A percentile compares a stretch with the other conserved stretches of the same genome.
These are phyloP conservation scores for Pugionium cornutum DNA, from an alignment of 345 rosid species.

Conservation along the genomic window DNA sequence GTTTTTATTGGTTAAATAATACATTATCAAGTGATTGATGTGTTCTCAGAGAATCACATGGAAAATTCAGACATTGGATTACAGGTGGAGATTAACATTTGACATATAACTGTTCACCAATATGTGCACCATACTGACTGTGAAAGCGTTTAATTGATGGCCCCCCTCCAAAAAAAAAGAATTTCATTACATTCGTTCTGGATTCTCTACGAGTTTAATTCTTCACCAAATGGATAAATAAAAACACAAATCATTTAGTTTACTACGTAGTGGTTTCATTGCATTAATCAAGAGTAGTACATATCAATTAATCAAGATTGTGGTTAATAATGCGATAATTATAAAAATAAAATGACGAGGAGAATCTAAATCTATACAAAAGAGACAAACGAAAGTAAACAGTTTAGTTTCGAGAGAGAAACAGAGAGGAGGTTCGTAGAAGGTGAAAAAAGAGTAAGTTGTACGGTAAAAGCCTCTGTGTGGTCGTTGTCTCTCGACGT, in stretches of 20 bases:
- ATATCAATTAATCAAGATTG: not conserved
- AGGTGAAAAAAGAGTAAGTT: slow-evolving; percentile 38
- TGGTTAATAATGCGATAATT: not conserved
- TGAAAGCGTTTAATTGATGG: not conserved
- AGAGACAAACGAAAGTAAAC: slow-evolving; percentile 32
- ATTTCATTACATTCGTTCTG: slow-evolving; percentile 1
- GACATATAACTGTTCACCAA: slow-evolving; percentile 17
- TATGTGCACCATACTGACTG: not conserved
- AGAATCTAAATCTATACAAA: slow-evolving; percentile 31
- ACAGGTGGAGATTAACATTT: slow-evolving; percentile 4
- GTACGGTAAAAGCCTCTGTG: slow-evolving; percentile 24
- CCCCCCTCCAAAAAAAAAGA: too few species aligned
- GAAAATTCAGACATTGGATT: not conserved
- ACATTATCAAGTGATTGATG: not conserved
- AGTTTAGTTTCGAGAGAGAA: slow-evolving; percentile 22
- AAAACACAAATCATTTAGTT: not conserved
- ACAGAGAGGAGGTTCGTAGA: slow-evolving; percentile 19
- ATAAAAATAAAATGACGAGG: not conserved
- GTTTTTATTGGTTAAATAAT: too few species aligned
- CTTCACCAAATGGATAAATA: not conserved
- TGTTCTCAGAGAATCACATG: slow-evolving; percentile 15
- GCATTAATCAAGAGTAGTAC: not conserved
- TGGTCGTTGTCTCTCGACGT: slow-evolving; percentile 39
- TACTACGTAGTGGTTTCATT: not conserved
- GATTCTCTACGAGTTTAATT: not conserved